Percentiles rank a stretch among this genome's conserved stretches.
Evolutionary conservation across 164 flowering plant species (phyloP).

Genomic region (Sedum album): DNA sequence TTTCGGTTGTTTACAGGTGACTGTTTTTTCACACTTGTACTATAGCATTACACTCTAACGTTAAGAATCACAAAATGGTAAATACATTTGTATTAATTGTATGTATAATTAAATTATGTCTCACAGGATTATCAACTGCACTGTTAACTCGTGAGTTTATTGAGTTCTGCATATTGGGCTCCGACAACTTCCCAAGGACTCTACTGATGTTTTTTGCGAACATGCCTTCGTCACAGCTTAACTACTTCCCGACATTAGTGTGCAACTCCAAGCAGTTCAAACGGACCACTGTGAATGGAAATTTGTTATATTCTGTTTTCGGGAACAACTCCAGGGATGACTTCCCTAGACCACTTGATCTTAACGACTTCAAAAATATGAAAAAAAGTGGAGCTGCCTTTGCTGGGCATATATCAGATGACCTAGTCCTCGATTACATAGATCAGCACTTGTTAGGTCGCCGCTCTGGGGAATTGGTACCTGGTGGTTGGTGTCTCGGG

Average conservation of each 20-base stretch:
- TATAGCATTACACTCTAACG: no score
- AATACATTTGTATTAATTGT: background rate
- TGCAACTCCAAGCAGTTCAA: slow-evolving; percentile 72
- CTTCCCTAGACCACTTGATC: slow-evolving; percentile 27
- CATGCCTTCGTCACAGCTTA: slow-evolving; percentile 50
- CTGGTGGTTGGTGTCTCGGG: slow-evolving; percentile 98
- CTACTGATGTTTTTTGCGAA: slow-evolving; percentile 84
- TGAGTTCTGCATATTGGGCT: slow-evolving; percentile 71
- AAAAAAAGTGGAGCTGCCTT: slow-evolving; percentile 76
- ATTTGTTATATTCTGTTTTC: slow-evolving; percentile 39
- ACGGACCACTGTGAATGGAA: slow-evolving; percentile 54
- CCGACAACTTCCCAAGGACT: slow-evolving; percentile 81
- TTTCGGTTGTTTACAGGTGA: slow-evolving; percentile 74
- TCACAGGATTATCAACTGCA: slow-evolving; percentile 62
- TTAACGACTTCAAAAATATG: slow-evolving; percentile 44
- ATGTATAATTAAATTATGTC: background rate
- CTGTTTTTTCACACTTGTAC: background rate
- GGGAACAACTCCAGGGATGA: slow-evolving; percentile 21
- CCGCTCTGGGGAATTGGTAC: slow-evolving; percentile 37
- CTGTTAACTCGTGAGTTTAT: slow-evolving; percentile 65
- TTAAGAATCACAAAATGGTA: background rate
- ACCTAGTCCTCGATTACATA: slow-evolving; percentile 64
- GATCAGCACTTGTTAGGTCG: slow-evolving; percentile 59
- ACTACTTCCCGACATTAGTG: slow-evolving; percentile 70
- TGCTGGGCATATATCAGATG: slow-evolving; percentile 45